A percentile compares a stretch with the other conserved stretches of the same genome.
phyloP scores from a whole-genome alignment of 108 stramenopile genomes.

The Cyclostephanos tholiformis region DNA sequence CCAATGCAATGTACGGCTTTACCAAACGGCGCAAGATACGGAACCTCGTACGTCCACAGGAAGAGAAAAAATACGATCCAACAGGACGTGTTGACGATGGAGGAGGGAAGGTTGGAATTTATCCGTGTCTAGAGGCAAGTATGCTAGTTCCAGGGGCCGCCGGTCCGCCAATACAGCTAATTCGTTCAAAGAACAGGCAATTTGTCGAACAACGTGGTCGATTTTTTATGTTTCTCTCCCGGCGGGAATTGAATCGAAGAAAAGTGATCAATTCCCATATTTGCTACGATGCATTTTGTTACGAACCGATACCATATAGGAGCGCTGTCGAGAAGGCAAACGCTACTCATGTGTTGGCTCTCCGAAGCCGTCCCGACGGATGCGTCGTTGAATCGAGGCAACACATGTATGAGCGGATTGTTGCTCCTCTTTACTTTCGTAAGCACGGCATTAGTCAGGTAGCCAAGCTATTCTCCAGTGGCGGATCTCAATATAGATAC shows the following conservation, averaged over 20 bases:
- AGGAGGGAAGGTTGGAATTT: conserved; percentile 48
- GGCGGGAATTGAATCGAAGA: conserved; percentile 25
- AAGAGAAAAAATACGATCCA: conserved; percentile 29
- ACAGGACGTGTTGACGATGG: conserved; percentile 41
- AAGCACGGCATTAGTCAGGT: conserved; percentile 49
- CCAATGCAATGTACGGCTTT: conserved; percentile 47
- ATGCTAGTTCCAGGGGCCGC: conserved; percentile 58
- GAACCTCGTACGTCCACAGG: conserved; percentile 4
- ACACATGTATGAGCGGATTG: conserved; percentile 52
- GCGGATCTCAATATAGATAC: conserved; percentile 56
- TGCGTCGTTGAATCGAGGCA: conserved; percentile 50
- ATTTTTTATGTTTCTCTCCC: conserved; percentile 31
- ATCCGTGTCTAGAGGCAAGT: conserved; percentile 50
- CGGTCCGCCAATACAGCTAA: conserved; percentile 45
- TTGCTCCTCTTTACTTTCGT: conserved; percentile 55
- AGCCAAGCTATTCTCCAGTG: conserved; percentile 41
- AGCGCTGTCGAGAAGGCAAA: conserved; percentile 53
- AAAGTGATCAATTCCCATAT: conserved; percentile 33
- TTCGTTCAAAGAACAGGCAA: conserved; percentile 44
- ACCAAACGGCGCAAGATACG: conserved; percentile 19
- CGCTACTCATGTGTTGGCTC: conserved; percentile 54
- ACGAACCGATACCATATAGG: conserved; percentile 56
- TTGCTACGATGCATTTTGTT: conserved; percentile 59
- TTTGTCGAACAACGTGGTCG: conserved; percentile 25
- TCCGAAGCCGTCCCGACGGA: conserved; percentile 53